Conservation (phyloP, 1,284 basidiomycete species). For the Megacollybia platyphylla region DNA sequence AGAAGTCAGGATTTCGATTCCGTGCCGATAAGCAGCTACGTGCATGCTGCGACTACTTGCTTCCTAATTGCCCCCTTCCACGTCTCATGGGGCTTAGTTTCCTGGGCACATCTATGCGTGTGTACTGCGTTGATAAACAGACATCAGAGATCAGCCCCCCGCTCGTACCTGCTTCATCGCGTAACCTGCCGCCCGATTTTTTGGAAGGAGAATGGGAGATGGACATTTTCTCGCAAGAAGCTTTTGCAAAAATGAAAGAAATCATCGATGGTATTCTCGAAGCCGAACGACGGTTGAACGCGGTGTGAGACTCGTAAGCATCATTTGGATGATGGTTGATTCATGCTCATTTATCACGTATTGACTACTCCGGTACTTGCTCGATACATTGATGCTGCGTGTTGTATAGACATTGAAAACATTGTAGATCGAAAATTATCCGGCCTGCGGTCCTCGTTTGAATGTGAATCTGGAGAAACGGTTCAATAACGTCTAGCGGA, state of each 20-base stretch:
- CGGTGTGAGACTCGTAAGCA: no score
- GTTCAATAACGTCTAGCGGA: neutral
- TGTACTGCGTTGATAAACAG: neutral
- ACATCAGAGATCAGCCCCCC: neutral
- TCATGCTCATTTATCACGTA: no score
- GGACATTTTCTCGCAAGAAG: neutral
- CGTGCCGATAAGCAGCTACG: no score
- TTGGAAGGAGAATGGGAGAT: constrained; percentile 25
- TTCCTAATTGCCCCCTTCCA: no score
- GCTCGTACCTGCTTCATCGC: neutral
- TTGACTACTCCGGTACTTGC: no score
- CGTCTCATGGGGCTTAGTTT: no score
- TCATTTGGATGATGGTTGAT: no score
- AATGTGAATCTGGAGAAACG: constrained; percentile 57
- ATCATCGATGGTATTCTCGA: neutral
- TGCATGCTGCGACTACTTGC: no score
- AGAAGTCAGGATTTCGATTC: no score
- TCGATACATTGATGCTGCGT: no score
- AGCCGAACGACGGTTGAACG: no score
- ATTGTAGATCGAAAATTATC: neutral
- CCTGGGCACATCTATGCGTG: no score
- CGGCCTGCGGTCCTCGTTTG: constrained; percentile 31
- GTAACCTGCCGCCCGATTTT: constrained; percentile 23
- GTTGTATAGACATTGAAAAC: neutral
- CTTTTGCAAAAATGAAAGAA: neutral